Evolutionary conservation across 1,139 yeast genomes (phyloP), one percentile per base, ranked within the genome.

Genomic region (Candida freyschussii): DNA sequence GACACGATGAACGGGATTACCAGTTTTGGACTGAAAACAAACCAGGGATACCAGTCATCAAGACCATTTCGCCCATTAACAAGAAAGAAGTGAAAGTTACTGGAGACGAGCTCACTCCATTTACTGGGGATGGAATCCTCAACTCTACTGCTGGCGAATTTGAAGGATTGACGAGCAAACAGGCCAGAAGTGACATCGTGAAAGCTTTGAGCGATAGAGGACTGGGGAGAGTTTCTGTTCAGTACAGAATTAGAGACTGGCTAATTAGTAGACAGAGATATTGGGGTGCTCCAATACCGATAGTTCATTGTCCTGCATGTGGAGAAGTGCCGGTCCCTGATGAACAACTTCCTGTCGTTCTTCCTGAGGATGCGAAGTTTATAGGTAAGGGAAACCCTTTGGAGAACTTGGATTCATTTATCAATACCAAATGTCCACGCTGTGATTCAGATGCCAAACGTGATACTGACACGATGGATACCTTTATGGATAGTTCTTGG

Each of bases 281-380:
- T 56, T 91, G 98, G 98, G 98, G 98, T 18, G 94, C 97, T 0
- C 98, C 98, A 4, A 91, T 91, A 36, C 98, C 98, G 3, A 85
- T 91, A 22, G 65, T 91, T 16, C 94, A 91, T 49, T 91, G 98
- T 61, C 69, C 69, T 7, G 47, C 59, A 5, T 91, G 98, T 66
- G 98, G 98, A 2, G 63, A 79, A 0, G 95, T 86, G 2, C 82
- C 96, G 0, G 96, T 89, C 13, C 96, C 96, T 0, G 95, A 83
- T 28, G 62, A 72, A 6, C 77, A 89, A 16, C 66, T 91, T 16
- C 98, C 98, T 0, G 96, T 91, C 0, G 37, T 65, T 21, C 67
- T 89, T 19, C 96, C 97, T 0, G 64, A 71, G 17, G 65, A 76
- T 13, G 66, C 67, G n/a, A 55, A 58, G 17, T 47, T 71, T 12